A percentile compares a stretch with the other conserved stretches of the same genome.
These are phyloP conservation scores for Hylodesmum podocarpum DNA, from an alignment of 306 rosid species.

Conservation along the genomic window DNA sequence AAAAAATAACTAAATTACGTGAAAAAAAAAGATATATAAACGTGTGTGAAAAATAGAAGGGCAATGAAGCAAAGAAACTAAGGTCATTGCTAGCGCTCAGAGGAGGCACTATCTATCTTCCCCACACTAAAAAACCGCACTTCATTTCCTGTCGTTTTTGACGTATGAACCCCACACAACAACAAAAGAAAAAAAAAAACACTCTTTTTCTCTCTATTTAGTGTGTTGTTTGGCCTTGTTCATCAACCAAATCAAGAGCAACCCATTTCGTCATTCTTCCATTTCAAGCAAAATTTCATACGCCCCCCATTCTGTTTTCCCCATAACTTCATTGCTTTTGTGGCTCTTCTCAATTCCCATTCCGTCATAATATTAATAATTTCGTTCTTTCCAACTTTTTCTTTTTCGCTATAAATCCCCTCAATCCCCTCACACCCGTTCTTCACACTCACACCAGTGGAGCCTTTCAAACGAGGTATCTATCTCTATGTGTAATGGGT, in stretches of 20 bases:
- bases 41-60: too few species aligned
- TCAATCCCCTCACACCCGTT: constrained; percentile 51
- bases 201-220: constrained; percentile 11
- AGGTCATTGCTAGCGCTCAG: too few species aligned
- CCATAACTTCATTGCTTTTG: constrained; percentile 35
- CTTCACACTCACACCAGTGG: constrained; percentile 34
- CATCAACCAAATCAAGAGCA: constrained; percentile 57
- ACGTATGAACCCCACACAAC: constrained; percentile 15
- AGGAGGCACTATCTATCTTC: background rate
- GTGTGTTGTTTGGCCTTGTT: constrained; percentile 43
- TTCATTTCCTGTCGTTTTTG: constrained; percentile 50
- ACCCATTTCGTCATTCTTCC: constrained; percentile 49
- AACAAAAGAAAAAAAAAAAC: constrained; percentile 9
- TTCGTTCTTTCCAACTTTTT: background rate
- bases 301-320: constrained; percentile 31
- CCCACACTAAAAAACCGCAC: constrained; percentile 39
- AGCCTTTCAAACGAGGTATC: constrained; percentile 46
- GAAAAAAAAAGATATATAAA: too few species aligned
- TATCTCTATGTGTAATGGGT: constrained; percentile 32
- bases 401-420: constrained; percentile 18
- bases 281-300: constrained; percentile 38
- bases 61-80: too few species aligned
- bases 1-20: too few species aligned
- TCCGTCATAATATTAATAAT: constrained; percentile 19
- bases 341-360: constrained; percentile 29